Percentiles rank a stretch among this genome's conserved stretches.
Conservation (phyloP, 495 filamentous ascomycete species). For the Talaromyces thailandensis region DNA sequence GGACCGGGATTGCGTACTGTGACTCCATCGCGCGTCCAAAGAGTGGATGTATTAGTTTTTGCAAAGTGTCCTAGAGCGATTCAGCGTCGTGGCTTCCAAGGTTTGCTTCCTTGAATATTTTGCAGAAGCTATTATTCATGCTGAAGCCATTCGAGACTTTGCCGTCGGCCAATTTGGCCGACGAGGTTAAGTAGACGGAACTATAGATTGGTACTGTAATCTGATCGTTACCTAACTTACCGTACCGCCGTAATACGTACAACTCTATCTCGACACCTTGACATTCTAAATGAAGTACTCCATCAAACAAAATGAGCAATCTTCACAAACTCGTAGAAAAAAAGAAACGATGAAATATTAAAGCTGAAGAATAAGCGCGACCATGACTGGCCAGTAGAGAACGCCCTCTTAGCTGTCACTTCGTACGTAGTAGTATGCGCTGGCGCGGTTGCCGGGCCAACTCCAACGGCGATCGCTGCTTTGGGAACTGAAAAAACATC, state of each 20-base stretch:
- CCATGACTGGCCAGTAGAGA: neutral
- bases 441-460: neutral
- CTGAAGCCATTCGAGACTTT: neutral
- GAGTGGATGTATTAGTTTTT: neutral
- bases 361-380: neutral
- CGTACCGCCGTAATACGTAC: too few species aligned
- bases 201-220: neutral
- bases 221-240: neutral
- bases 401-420: neutral
- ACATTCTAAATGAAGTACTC: neutral
- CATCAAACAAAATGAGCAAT: neutral
- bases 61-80: too few species aligned
- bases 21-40: neutral
- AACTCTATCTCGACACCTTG: neutral
- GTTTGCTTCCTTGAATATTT: too few species aligned
- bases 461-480: neutral
- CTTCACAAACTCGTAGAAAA: neutral
- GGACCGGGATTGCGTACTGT: neutral
- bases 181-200: neutral
- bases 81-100: too few species aligned
- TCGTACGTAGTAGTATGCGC: too few species aligned
- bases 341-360: neutral
- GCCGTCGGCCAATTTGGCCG: conserved; percentile 6
- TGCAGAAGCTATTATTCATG: too few species aligned
- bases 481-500: conserved; percentile 1